Conservation (phyloP, 148 eudicot species). For the Rhododendron griersonianum region DNA sequence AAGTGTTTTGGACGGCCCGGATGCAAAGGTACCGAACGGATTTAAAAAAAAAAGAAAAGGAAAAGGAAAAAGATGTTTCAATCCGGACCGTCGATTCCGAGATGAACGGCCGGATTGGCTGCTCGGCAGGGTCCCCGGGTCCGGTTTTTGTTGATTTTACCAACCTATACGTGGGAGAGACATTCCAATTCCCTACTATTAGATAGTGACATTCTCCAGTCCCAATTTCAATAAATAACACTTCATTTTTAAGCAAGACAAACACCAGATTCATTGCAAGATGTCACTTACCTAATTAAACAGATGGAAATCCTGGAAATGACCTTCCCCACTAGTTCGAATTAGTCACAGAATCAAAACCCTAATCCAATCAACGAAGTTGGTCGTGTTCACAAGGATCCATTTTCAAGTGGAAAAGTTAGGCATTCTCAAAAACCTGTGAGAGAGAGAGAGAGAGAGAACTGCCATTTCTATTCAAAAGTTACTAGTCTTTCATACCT, state of each 20-base stretch:
- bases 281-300: no score
- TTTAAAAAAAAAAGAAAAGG: no score
- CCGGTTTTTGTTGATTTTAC: no score
- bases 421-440: background rate
- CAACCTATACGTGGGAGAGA: background rate
- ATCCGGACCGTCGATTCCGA: no score
- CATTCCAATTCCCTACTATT: background rate
- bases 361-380: background rate
- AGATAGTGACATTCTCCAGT: background rate
- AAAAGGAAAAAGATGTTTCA: no score
- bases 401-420: background rate
- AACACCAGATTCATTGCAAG: background rate
- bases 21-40: no score
- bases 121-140: no score
- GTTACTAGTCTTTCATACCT: constrained; percentile 40
- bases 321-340: background rate
- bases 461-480: background rate
- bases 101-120: no score
- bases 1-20: no score
- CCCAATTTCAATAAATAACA: background rate
- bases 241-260: background rate
- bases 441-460: background rate
- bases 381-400: background rate
- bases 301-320: background rate
- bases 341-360: background rate